Base-by-base conservation (phyloP, 352 stramenopile species). In the Globisporangium camurandrum region DNA sequence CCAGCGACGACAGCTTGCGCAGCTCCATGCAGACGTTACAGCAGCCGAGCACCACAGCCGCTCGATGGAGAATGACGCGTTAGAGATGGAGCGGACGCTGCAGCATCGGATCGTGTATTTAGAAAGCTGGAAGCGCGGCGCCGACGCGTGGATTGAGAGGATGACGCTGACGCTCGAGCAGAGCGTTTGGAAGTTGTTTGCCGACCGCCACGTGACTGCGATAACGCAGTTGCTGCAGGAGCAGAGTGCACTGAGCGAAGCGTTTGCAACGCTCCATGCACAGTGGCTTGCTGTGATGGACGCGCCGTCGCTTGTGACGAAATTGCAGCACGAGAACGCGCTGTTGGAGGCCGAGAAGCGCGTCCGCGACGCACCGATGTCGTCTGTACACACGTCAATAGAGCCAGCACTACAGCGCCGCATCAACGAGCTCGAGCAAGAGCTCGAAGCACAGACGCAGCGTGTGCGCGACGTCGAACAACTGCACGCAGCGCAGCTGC, bases 81-180 rank as follows among this genome's bases (percentile, higher is more conserved):
- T 93, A 4, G 84, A 96, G 43, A 88, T 95, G 67, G 84, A 96
- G 52, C 84, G 78, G 33, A 70, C 77, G 24, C 71, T 96, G 12
- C 95, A 96, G 52, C 71, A 76, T 54, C 80, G 90, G 4, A 73
- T 97, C 9, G 51, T 96, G 31, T 97, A 96, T 51, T 65, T 97
- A 10, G 91, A 97, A 58, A 83, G 86, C 54, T 97, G 84, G 76
- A 96, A 96, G 51, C 54, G 76, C 30, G 75, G 75, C 0, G 78
- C 81, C 1, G 71, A 82, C 39, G 69, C 79, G 10, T 69, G 73
- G 46, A 77, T 92, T 7, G 54, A 73, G 40, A 69, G 71, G 4
- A 85, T 84, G 64, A 73, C 88, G 45, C 66, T 61, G 23, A 69
- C 73, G 8, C 51, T 92, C 11, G 64, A 75, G n/a, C 63, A 73